A percentile compares a stretch with the other conserved stretches of the same genome.
These are phyloP conservation scores for Helianthus tuberosus DNA, from an alignment of 129 eudicot species.

Conservation along the genomic window DNA sequence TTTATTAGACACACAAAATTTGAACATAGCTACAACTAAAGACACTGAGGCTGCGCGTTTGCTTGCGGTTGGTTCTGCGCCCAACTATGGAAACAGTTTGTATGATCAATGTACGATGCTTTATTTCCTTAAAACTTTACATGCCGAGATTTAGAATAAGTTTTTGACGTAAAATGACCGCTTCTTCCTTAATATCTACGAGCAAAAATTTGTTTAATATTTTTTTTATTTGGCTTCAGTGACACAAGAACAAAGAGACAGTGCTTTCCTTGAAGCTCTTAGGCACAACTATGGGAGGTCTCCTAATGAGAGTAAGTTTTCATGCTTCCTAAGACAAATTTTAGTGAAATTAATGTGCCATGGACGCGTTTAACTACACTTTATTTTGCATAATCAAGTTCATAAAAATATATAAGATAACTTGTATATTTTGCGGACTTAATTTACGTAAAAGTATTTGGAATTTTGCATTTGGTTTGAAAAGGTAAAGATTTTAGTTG, in stretches of 20 bases:
- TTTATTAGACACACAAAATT: slow-evolving; percentile 72
- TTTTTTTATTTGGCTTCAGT: slow-evolving; percentile 41
- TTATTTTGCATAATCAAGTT: too few species aligned
- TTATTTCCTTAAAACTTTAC: background rate
- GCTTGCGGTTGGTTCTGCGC: slow-evolving; percentile 71
- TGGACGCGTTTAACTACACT: too few species aligned
- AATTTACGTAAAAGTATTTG: too few species aligned
- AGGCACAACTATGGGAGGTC: slow-evolving; percentile 68
- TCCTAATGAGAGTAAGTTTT: slow-evolving; percentile 63
- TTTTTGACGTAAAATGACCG: slow-evolving; percentile 1
- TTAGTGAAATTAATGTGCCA: too few species aligned
- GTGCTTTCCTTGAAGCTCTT: slow-evolving; percentile 56
- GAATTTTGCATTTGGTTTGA: background rate
- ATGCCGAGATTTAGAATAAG: background rate
- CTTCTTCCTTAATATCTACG: background rate
- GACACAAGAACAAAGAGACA: slow-evolving; percentile 71
- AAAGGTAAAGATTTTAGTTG: background rate
- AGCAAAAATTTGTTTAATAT: background rate
- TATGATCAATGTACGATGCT: slow-evolving; percentile 62
- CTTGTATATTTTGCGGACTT: too few species aligned
- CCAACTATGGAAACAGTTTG: slow-evolving; percentile 64
- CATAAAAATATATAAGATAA: too few species aligned
- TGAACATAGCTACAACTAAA: slow-evolving; percentile 58
- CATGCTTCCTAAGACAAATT: too few species aligned
- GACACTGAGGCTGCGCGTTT: slow-evolving; percentile 87